These are phyloP conservation scores for Plectosphaerella sp. DNA, from an alignment of 2,329 filamentous ascomycete species.

Conservation along the genomic window DNA sequence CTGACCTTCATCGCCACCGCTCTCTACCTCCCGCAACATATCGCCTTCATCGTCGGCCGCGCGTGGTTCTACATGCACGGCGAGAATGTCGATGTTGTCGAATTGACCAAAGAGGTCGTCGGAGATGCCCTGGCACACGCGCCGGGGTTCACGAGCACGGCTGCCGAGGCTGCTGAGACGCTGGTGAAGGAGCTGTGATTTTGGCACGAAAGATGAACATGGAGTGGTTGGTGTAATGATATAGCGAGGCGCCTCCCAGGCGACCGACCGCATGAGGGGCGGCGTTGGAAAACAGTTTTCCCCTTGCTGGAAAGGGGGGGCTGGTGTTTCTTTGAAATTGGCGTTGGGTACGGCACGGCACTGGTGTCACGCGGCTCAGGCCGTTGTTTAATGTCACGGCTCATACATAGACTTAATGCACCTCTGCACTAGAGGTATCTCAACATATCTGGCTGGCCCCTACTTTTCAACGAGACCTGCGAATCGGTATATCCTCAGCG, in stretches of 20 bases:
- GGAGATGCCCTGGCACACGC: constrained; percentile 14
- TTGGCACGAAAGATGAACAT: not conserved
- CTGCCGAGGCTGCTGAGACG: constrained; percentile 16
- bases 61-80: constrained; percentile 95
- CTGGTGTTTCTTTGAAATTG: not conserved
- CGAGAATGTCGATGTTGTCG: constrained; percentile 57
- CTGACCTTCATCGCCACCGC: constrained; percentile 82
- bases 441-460: constrained; percentile 2
- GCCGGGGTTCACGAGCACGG: constrained; percentile 6
- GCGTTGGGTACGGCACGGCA: not conserved
- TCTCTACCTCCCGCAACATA: constrained; percentile 90
- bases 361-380: not conserved
- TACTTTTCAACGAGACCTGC: not conserved
- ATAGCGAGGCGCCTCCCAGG: not conserved
- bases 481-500: constrained; percentile 52
- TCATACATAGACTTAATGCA: constrained; percentile 10
- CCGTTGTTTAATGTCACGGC: not conserved
- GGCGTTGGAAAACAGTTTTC: not conserved
- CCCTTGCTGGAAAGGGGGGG: not conserved
- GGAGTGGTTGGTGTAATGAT: not conserved
- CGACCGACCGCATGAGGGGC: not conserved
- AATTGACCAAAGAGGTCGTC: constrained; percentile 36
- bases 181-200: constrained; percentile 32
- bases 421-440: not conserved
- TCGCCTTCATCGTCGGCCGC: constrained; percentile 75